Percentiles rank a stretch among this genome's conserved stretches.
phyloP scores from a whole-genome alignment of 176 grass and related monocot species.

The Cenchrus purpureus region DNA sequence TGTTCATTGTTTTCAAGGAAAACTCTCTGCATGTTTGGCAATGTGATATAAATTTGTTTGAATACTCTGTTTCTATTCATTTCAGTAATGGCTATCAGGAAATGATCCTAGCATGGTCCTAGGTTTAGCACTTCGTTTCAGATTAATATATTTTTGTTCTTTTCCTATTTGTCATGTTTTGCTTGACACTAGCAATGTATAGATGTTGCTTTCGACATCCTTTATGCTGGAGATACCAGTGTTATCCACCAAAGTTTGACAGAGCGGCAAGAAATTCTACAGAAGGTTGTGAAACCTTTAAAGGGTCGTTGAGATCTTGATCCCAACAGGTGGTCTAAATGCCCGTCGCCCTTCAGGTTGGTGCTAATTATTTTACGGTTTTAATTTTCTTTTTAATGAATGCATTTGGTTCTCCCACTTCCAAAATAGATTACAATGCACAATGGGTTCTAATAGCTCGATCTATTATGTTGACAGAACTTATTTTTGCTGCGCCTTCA shows the following conservation, averaged over 20 bases:
- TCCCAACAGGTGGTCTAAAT: slow-evolving; percentile 81
- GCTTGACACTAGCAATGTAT: slow-evolving; percentile 58
- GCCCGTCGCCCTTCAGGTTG: slow-evolving; percentile 62
- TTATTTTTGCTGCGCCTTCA: slow-evolving; percentile 10
- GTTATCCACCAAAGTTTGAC: slow-evolving; percentile 87
- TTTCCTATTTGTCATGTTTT: slow-evolving; percentile 38
- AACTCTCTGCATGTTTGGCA: background rate
- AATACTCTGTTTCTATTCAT: slow-evolving; percentile 2
- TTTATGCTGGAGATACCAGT: slow-evolving; percentile 93
- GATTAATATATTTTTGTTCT: slow-evolving; percentile 31
- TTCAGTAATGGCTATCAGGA: slow-evolving; percentile 15
- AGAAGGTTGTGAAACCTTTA: slow-evolving; percentile 74
- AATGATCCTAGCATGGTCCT: slow-evolving; percentile 2
- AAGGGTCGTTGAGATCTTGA: slow-evolving; percentile 85
- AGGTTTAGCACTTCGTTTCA: slow-evolving; percentile 5
- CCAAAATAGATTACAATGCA: background rate
- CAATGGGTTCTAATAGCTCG: slow-evolving; percentile 9
- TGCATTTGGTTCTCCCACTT: background rate
- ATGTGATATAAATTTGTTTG: slow-evolving; percentile 2
- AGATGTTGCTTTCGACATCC: slow-evolving; percentile 99
- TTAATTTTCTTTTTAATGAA: background rate
- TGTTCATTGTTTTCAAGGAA: background rate
- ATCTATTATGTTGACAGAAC: slow-evolving; percentile 26
- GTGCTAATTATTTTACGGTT: slow-evolving; percentile 14
- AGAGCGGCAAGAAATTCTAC: slow-evolving; percentile 75